A percentile compares a stretch with the other conserved stretches of the same genome.
Evolutionary conservation across 306 rosid species (phyloP).

Genomic region (Inga laurina): DNA sequence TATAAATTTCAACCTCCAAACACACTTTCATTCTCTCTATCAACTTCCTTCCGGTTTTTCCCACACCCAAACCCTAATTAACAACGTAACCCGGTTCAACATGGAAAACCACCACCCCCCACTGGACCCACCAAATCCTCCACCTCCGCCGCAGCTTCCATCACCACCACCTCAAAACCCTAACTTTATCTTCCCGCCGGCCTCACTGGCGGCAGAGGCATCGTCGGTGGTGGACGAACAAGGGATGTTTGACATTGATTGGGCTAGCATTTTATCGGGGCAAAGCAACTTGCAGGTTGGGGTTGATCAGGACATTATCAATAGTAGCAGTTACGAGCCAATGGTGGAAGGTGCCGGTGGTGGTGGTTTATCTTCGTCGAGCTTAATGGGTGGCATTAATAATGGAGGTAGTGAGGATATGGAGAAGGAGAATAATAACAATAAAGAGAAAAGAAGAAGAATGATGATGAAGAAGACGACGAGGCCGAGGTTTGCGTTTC

Average conservation of each 20-base stretch:
- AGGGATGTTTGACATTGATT: conserved; percentile 52
- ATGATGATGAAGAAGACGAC: conserved; percentile 50
- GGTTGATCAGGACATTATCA: neutral
- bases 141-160: conserved; percentile 18
- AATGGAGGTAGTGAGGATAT: conserved; percentile 28
- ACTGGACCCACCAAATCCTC: conserved; percentile 32
- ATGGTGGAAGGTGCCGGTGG: neutral
- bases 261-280: conserved; percentile 61
- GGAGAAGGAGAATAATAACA: conserved; percentile 30
- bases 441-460: conserved; percentile 32
- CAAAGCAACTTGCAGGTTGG: conserved; percentile 33
- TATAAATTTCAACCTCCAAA: conserved; percentile 40
- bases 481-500: conserved; percentile 84
- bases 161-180: conserved; percentile 22
- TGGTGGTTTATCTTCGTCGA: neutral
- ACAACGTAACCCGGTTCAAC: neutral
- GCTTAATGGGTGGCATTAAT: conserved; percentile 12
- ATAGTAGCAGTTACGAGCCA: neutral
- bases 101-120: conserved; percentile 54
- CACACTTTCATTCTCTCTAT: conserved; percentile 43
- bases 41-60: neutral
- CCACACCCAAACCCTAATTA: neutral
- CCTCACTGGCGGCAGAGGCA: conserved; percentile 10
- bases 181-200: conserved; percentile 45
- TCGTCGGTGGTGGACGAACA: conserved; percentile 36